A percentile compares a stretch with the other conserved stretches of the same genome.
Conservation (phyloP, 495 filamentous ascomycete species). For the Talaromyces thailandensis region DNA sequence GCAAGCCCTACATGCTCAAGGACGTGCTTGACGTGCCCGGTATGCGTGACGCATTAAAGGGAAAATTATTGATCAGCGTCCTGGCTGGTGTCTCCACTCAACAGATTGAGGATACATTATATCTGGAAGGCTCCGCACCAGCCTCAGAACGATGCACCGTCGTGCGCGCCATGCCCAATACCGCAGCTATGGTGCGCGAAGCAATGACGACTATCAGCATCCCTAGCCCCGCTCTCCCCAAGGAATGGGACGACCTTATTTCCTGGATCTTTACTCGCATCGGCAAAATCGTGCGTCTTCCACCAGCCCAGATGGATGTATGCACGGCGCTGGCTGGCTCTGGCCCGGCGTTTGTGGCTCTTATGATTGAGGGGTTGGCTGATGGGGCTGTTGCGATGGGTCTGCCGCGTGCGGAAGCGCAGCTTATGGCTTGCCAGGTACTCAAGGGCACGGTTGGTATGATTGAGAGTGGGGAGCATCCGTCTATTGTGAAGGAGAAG, state of each 20-base stretch:
- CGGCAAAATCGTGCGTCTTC: constrained; percentile 24
- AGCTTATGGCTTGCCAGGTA: constrained; percentile 29
- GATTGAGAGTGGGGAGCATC: constrained; percentile 30
- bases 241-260: constrained; percentile 38
- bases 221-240: constrained; percentile 46
- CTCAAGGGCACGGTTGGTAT: constrained; percentile 30
- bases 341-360: constrained; percentile 33
- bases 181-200: constrained; percentile 56
- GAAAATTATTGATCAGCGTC: constrained; percentile 71
- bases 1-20: constrained; percentile 68
- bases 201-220: constrained; percentile 72
- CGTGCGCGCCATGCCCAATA: constrained; percentile 76
- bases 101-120: constrained; percentile 50
- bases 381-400: constrained; percentile 38
- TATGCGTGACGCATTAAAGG: constrained; percentile 57
- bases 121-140: constrained; percentile 18
- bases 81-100: constrained; percentile 60
- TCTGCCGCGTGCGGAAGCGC: constrained; percentile 28
- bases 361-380: constrained; percentile 32
- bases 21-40: constrained; percentile 54
- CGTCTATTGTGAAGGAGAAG: constrained; percentile 28
- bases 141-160: constrained; percentile 37
- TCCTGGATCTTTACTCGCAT: constrained; percentile 46
- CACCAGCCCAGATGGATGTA: constrained; percentile 25
- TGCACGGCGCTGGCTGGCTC: constrained; percentile 31